Evolutionary conservation across 2,329 filamentous ascomycete species (phyloP).

Genomic region (Daldinia eschscholtzii): DNA sequence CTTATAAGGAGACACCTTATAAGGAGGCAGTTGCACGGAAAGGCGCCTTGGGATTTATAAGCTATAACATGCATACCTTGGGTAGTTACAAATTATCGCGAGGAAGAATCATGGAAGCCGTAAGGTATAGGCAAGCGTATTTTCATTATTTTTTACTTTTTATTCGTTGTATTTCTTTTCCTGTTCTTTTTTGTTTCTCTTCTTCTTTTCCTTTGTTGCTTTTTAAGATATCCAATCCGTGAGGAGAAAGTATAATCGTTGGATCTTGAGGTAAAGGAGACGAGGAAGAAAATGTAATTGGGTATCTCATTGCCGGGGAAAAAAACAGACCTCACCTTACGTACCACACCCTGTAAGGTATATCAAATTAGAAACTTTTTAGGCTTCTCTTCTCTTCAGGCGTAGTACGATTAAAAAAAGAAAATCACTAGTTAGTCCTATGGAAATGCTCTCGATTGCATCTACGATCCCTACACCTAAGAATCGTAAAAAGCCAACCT

Average conservation of each 20-base stretch:
- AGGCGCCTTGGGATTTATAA: neutral
- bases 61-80: neutral
- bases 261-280: conserved; percentile 6
- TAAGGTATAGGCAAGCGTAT: neutral
- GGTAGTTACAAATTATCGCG: neutral
- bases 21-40: neutral
- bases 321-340: conserved; percentile 29
- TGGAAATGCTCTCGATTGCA: conserved; percentile 26
- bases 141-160: neutral
- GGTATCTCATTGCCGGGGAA: conserved; percentile 24
- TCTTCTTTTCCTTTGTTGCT: too few species aligned
- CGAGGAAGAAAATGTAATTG: neutral
- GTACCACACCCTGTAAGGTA: neutral
- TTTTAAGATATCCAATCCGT: neutral
- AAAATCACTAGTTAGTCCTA: conserved; percentile 7
- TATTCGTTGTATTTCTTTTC: neutral
- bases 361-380: conserved; percentile 7
- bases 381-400: neutral
- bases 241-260: conserved; percentile 1
- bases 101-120: neutral
- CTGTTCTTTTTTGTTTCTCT: neutral
- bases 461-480: conserved; percentile 26
- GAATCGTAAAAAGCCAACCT: conserved; percentile 30
- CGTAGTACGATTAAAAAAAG: neutral
- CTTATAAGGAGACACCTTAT: too few species aligned